Evolutionary conservation across 2,329 filamentous ascomycete species (phyloP).

Genomic region (Monilinia polystroma): DNA sequence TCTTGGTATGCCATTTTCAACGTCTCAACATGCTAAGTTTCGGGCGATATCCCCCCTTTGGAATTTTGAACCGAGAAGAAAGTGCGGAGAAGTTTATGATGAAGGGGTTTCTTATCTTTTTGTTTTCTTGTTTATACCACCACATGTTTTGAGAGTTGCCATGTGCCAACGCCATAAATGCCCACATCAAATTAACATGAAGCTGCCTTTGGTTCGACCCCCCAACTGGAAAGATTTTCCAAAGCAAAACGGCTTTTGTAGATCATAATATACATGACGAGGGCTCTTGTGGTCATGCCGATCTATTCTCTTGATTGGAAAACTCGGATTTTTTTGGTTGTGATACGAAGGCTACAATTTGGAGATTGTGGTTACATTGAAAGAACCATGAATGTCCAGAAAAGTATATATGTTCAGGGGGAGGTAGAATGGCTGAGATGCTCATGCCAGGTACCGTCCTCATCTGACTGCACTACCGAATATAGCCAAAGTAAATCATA

Average conservation of each 20-base stretch:
- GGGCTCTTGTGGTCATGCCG: neutral
- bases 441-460: constrained; percentile 19
- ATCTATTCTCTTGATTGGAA: neutral
- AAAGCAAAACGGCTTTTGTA: constrained; percentile 20
- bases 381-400: neutral
- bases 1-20: neutral
- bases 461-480: constrained; percentile 17
- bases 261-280: constrained; percentile 18
- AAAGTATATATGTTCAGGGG: neutral
- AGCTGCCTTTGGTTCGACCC: constrained; percentile 11
- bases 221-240: constrained; percentile 6
- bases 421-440: neutral
- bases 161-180: constrained; percentile 3
- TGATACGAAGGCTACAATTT: constrained; percentile 5
- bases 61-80: neutral
- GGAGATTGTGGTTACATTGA: neutral
- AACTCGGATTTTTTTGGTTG: constrained; percentile 2
- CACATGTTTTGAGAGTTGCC: neutral
- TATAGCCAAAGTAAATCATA: constrained; percentile 8
- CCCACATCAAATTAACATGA: constrained; percentile 7
- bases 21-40: neutral
- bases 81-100: neutral
- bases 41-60: neutral
- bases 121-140: neutral
- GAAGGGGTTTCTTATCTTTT: constrained; percentile 1